Base-by-base conservation (phyloP, 2,329 filamentous ascomycete genomes). In the Aspergillus tubingensis region DNA sequence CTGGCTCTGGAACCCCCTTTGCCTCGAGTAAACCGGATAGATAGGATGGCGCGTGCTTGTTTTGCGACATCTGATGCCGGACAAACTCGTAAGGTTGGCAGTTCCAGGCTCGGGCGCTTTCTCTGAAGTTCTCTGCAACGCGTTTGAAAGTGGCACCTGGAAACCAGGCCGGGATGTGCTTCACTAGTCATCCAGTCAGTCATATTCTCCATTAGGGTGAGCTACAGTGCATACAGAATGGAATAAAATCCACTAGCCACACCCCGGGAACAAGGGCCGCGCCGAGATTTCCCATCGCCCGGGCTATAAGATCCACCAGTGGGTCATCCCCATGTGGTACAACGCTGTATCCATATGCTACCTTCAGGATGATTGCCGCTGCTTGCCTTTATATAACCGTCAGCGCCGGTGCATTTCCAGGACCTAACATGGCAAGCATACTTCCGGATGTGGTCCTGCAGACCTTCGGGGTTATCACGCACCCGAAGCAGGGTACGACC, bases 301-400 rank as follows among this genome's bases (percentile, higher is more conserved):
- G 62, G 2, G 75, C 74, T 0, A 76, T 75, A 8, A 82, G 60
- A 25, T 79, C 71, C 3, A 83, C 74, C 2, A 83, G 68, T 4
- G 78, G 78, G 58, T 84, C 82, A 11, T 59, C 54, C 1, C 66
- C 65, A 10, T 77, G 70, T 1, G 74, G 65, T 36, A 79, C 77
- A 21, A 76, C 70, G 0, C 71, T 81, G 61, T 84, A 84, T 5
- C 80, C 80, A 64, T 81, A 81, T 3, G 72, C 67, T n/a, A 79
- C 74, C 43, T 79, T 78, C n/a, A 82, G 62, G 25, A 81, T 79
- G 11, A 80, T 64, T 0, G 73, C 73, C 0, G 76, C 79, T 0
- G 77, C 74, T 44, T 76, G 69, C n/a, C 74, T 80, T 23, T 7
- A 11, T 2, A 19, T 38, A 15, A n/a, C 32, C 13, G 17, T 32